A percentile compares a stretch with the other conserved stretches of the same genome.
phyloP scores from a whole-genome alignment of 2,329 filamentous ascomycete genomes.

The Colletotrichum falcatum region DNA sequence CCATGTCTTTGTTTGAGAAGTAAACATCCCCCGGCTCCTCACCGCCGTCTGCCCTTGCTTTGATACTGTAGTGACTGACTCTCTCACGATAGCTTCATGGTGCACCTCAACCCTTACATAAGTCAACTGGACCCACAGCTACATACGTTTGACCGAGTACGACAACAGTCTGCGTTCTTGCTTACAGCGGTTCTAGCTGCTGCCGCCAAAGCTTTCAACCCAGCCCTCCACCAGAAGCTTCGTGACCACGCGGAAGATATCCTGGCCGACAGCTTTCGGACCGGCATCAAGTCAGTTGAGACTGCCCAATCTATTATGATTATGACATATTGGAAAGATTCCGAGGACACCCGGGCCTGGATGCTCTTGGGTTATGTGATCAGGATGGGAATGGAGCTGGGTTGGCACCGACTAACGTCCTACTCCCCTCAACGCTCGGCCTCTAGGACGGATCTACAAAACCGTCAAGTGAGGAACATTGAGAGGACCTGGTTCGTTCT shows the following conservation, averaged over 20 bases:
- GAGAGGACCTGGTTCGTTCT: slow-evolving; percentile 28
- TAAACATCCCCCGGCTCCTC: not conserved
- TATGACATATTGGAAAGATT: slow-evolving; percentile 57
- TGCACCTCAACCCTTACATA: slow-evolving; percentile 55
- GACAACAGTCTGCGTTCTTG: slow-evolving; percentile 52
- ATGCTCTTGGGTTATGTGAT: slow-evolving; percentile 55
- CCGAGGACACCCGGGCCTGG: slow-evolving; percentile 55
- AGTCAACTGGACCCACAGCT: slow-evolving; percentile 53
- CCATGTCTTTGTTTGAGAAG: slow-evolving; percentile 30
- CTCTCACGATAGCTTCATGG: slow-evolving; percentile 49
- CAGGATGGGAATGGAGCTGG: slow-evolving; percentile 54
- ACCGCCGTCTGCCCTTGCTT: not conserved
- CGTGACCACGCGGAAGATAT: slow-evolving; percentile 45
- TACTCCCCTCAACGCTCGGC: slow-evolving; percentile 9
- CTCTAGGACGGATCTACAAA: not conserved
- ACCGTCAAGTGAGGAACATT: slow-evolving; percentile 6
- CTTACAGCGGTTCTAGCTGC: slow-evolving; percentile 50
- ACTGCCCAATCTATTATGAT: slow-evolving; percentile 54
- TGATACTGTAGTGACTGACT: not conserved
- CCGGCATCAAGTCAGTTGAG: slow-evolving; percentile 53
- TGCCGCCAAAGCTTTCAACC: slow-evolving; percentile 52
- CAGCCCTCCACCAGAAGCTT: slow-evolving; percentile 46
- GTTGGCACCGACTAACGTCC: slow-evolving; percentile 49
- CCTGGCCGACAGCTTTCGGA: slow-evolving; percentile 47
- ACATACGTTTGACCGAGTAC: slow-evolving; percentile 53